A percentile compares a stretch with the other conserved stretches of the same genome.
Evolutionary conservation across 306 rosid genomes (phyloP).

Genomic region (Casuarina cunninghamiana): DNA sequence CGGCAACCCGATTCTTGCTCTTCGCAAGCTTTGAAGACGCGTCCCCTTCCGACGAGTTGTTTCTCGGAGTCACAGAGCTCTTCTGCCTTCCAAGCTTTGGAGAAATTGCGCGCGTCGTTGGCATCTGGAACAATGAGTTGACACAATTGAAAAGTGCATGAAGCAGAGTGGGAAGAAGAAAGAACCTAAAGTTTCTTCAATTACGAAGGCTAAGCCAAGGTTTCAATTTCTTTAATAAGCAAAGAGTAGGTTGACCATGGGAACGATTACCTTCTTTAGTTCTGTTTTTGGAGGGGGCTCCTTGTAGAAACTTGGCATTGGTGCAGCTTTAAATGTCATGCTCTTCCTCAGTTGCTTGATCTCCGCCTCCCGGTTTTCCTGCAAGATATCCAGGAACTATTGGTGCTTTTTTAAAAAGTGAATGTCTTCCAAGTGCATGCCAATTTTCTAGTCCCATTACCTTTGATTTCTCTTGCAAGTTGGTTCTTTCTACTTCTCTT

Average conservation of each 20-base stretch:
- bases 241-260: neutral
- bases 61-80: slow-evolving; percentile 37
- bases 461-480: slow-evolving; percentile 83
- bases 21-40: slow-evolving; percentile 42
- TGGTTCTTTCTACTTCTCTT: slow-evolving; percentile 80
- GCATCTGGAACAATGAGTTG: slow-evolving; percentile 50
- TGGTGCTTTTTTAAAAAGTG: neutral
- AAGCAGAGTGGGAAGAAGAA: slow-evolving; percentile 9
- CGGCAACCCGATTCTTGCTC: slow-evolving; percentile 36
- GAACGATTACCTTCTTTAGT: slow-evolving; percentile 69
- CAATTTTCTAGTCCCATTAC: slow-evolving; percentile 29
- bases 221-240: too few species aligned
- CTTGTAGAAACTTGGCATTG: slow-evolving; percentile 93
- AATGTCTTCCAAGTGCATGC: neutral
- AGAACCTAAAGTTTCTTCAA: too few species aligned
- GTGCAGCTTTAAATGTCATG: slow-evolving; percentile 81
- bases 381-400: slow-evolving; percentile 13
- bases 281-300: slow-evolving; percentile 91
- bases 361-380: slow-evolving; percentile 89
- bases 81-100: slow-evolving; percentile 92
- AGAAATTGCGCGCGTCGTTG: slow-evolving; percentile 85
- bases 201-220: too few species aligned
- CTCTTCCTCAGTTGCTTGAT: slow-evolving; percentile 82
- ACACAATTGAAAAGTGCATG: slow-evolving; percentile 20
- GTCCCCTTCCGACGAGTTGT: slow-evolving; percentile 48